Base-by-base conservation (phyloP, 495 filamentous ascomycete species). In the Trichodelitschia bisporula region DNA sequence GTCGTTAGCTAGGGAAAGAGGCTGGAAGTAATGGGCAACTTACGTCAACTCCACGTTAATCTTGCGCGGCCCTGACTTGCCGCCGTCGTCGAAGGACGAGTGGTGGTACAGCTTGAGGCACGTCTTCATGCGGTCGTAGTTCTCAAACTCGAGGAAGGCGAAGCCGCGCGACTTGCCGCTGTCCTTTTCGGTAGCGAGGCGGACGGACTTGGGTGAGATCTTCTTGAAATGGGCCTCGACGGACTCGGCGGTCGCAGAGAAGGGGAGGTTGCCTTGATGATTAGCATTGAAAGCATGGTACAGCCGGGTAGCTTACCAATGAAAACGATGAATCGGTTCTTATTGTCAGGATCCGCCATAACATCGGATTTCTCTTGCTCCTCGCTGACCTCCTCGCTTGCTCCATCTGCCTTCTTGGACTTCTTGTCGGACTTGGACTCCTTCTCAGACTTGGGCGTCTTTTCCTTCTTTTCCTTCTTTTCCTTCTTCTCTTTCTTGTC, bases 61-160 rank as follows among this genome's bases (percentile, higher is more conserved):
- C 51, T 72, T 72, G 38, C 70, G 50, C 29, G 59, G 45, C 4
- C 61, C 55, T n/a, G n/a, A n/a, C 34, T 55, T 58, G 31, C 48
- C 42, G 21, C 65, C 68, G 40, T 79, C 74, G 36, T 77, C 61
- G 45, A 95, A 91, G 29, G 53, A 61, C 36, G 67, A 75, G 51
- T 92, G 80, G 51, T 97, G 84, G 48, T 79, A 78, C 29, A 77
- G 61, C 47, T 77, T 73, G 39, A 97, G 58, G 42, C 78, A 89
- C 28, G 77, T 83, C 61, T 90, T 75, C 82, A 95, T 90, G 46
- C 72, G 67, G 52, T 91, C 79, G 55, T 67, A 91, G 28, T 65
- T 56, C 35, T 69, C 73, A 40, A 97, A 95, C 52, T 97, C 86
- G 36, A 97, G 57, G 50, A 97, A 97, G 3, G 79, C 86, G 38